Evolutionary conservation across 139 green algal species (phyloP).

Genomic region (Pseudopediastrum boryanum): DNA sequence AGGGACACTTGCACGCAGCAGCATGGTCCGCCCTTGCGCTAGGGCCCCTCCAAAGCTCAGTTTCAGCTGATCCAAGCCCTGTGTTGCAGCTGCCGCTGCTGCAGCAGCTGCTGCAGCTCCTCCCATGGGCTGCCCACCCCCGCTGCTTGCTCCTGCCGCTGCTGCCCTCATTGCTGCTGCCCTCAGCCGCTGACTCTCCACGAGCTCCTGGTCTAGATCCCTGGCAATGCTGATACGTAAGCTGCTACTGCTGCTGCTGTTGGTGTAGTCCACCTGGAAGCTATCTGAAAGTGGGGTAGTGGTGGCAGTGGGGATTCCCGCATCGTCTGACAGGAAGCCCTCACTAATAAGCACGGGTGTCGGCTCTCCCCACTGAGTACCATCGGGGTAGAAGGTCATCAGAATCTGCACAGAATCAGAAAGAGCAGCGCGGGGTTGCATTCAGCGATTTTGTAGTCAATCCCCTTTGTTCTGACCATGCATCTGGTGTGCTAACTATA

Average conservation of each 20-base stretch:
- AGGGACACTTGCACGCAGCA: constrained; percentile 66
- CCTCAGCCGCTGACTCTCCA: constrained; percentile 36
- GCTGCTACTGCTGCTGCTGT: constrained; percentile 39
- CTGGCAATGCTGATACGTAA: constrained; percentile 63
- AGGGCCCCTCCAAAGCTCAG: constrained; percentile 58
- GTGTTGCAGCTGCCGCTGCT: constrained; percentile 39
- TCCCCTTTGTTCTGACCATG: too few relatives aligned
- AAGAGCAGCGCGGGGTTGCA: neutral
- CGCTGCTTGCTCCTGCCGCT: constrained; percentile 10
- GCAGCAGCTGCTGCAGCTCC: constrained; percentile 24
- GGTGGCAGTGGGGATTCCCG: neutral
- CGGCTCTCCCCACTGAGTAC: constrained; percentile 69
- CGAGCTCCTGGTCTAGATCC: constrained; percentile 53
- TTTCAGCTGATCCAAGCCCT: constrained; percentile 23
- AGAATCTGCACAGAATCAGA: constrained; percentile 36
- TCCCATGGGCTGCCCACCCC: too few relatives aligned
- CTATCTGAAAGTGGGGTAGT: constrained; percentile 41
- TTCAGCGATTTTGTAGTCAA: too few relatives aligned
- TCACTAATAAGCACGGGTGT: constrained; percentile 62
- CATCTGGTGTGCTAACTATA: too few relatives aligned
- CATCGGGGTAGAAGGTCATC: constrained; percentile 78
- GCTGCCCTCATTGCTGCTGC: constrained; percentile 3
- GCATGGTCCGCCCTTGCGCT: constrained; percentile 61
- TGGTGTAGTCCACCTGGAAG: constrained; percentile 63
- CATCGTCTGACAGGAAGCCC: constrained; percentile 30